Conservation (phyloP, 2,329 filamentous ascomycete species). For the Verticillium zaregamsianum region DNA sequence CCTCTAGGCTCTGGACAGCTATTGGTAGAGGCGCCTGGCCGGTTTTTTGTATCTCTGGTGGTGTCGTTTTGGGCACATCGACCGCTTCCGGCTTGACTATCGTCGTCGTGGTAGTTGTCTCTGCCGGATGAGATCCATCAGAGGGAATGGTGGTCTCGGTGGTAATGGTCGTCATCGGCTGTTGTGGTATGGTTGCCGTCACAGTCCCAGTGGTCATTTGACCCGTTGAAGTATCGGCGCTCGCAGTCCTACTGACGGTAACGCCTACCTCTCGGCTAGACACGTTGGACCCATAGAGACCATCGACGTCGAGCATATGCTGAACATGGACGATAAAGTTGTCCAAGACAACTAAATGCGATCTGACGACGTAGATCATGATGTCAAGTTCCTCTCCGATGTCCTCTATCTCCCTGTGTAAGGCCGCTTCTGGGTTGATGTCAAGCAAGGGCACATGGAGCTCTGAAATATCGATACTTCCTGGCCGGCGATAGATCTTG, state of each 20-base stretch:
- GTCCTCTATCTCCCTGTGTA: slow-evolving; percentile 40
- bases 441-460: slow-evolving; percentile 29
- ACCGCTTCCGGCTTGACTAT: neutral
- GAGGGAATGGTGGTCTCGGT: neutral
- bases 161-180: neutral
- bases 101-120: neutral
- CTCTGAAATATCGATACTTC: slow-evolving; percentile 12
- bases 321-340: slow-evolving; percentile 19
- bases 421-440: slow-evolving; percentile 35
- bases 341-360: slow-evolving; percentile 28
- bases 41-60: neutral
- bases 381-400: slow-evolving; percentile 44
- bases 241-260: neutral
- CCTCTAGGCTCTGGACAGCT: neutral
- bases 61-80: neutral
- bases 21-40: neutral
- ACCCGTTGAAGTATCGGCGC: neutral
- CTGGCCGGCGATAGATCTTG: slow-evolving; percentile 14
- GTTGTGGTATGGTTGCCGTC: neutral
- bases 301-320: neutral
- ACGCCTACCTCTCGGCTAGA: neutral
- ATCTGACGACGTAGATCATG: slow-evolving; percentile 32
- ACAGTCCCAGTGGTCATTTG: neutral
- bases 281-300: neutral
- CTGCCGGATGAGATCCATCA: neutral